Evolutionary conservation across 208 protist genomes (phyloP), one percentile per base, ranked within the genome.

Genomic region (Tetramitus jugosus): DNA sequence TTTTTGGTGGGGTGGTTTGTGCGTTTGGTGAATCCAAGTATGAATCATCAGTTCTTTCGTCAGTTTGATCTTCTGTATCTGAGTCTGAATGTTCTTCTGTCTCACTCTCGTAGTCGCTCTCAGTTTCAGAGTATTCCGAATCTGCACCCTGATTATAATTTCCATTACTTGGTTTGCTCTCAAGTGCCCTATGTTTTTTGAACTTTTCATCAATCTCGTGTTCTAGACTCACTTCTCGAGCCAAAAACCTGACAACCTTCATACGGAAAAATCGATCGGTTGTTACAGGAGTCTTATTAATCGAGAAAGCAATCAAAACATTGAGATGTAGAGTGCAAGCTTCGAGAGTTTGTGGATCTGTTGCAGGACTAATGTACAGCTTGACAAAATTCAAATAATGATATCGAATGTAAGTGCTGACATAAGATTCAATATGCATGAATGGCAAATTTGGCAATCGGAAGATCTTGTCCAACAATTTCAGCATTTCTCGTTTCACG

Each of bases 381-480:
- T 60, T 53, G 1, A 76, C 46, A 76, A 76, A 76, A 42, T 37
- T 43, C 10, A 60, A 43, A 61, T 43, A 76, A 23, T 76, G 69
- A 43, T 76, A 76, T 43, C 45, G 14, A 8, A 61, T 60, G 8
- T 76, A 76, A 52, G 69, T 60, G 31, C 60, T 60, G 0, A 60
- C 43, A 60, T 76, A 76, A 13, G 26, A 43, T 31, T 53, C 45
- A 17, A 60, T 60, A 60, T 23, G 39, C 31, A 60, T 8, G 14
- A 76, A 60, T n/a, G 46, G 33, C 1, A 56, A 13, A 42, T 76
- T 29, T 26, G 43, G 45, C 2, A 60, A 29, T 43, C 23, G 0
- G 29, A 76, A 76, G 7, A 76, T 60, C 46, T 76, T 76, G 56
- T 53, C 69, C 8, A 76, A 61, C 1, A 76, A 61, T n/a, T 29